Percentiles rank a stretch among this genome's conserved stretches.
These are phyloP conservation scores for Pythium sukuiense DNA, from an alignment of 352 stramenopile genomes.

Conservation along the genomic window DNA sequence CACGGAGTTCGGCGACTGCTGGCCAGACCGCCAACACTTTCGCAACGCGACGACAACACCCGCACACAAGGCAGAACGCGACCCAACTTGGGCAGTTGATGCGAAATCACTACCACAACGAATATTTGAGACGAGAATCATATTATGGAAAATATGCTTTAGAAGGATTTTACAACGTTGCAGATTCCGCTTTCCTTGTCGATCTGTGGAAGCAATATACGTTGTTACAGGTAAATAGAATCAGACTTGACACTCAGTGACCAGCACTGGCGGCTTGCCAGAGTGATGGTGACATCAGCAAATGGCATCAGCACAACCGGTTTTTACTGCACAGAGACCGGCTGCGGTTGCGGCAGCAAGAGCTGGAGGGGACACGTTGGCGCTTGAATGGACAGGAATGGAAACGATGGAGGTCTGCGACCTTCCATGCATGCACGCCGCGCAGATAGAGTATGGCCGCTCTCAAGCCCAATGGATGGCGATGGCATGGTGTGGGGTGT, in stretches of 20 bases:
- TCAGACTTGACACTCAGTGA: not conserved
- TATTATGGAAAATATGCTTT: not conserved
- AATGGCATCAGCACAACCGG: not conserved
- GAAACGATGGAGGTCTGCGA: no score
- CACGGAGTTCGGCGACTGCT: slow-evolving; percentile 21
- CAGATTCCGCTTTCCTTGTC: no score
- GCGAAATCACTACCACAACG: slow-evolving; percentile 1
- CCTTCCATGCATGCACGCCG: no score
- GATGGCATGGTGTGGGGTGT: no score
- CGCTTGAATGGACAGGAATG: slow-evolving; percentile 2
- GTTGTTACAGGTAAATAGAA: not conserved
- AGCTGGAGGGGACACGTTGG: not conserved
- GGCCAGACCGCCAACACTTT: slow-evolving; percentile 8
- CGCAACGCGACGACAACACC: not conserved
- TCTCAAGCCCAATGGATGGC: no score
- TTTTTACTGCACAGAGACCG: not conserved
- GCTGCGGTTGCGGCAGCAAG: not conserved
- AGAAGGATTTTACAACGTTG: no score
- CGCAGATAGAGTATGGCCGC: no score
- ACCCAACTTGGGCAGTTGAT: not conserved
- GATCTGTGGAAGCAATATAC: not conserved
- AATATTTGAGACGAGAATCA: not conserved
- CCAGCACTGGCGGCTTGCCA: not conserved
- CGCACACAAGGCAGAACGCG: slow-evolving; percentile 27
- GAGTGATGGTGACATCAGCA: slow-evolving; percentile 4